Evolutionary conservation across 768 basidiomycete species (phyloP).

Genomic region (Mycena metata): DNA sequence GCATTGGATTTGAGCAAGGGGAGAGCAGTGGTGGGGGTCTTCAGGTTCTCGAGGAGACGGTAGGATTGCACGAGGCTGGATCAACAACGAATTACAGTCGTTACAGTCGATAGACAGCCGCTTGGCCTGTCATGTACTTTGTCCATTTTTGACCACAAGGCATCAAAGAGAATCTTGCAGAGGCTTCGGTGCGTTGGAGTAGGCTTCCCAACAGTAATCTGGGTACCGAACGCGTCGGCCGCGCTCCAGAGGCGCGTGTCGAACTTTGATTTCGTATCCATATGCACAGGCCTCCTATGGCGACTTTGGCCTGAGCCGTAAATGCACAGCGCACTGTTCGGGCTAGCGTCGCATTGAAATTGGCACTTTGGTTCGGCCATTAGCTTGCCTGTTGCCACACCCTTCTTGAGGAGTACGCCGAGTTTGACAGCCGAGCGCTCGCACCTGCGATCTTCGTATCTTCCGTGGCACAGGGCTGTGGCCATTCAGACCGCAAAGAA

Average conservation of each 20-base stretch:
- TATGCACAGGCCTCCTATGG: background rate
- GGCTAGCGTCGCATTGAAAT: background rate
- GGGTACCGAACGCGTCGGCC: background rate
- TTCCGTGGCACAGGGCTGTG: background rate
- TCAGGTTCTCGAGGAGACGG: too few species aligned
- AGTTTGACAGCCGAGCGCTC: background rate
- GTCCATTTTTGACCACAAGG: background rate
- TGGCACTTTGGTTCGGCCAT: background rate
- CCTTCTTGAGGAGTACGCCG: background rate
- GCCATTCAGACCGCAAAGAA: background rate
- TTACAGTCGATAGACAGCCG: background rate
- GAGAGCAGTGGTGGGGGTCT: background rate
- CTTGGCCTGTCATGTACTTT: background rate
- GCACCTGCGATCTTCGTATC: conserved; percentile 2
- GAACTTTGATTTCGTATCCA: background rate
- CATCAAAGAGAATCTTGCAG: background rate
- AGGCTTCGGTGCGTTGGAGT: background rate
- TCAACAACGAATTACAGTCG: background rate
- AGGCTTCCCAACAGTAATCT: background rate
- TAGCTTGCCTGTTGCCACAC: background rate
- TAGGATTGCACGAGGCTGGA: too few species aligned
- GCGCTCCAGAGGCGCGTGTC: background rate
- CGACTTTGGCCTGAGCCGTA: background rate
- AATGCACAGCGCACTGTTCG: background rate
- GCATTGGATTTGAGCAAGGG: background rate